Percentiles rank a stretch among this genome's conserved stretches.
Evolutionary conservation across 805 yeast species (phyloP).

Genomic region (Candida nitratophila): DNA sequence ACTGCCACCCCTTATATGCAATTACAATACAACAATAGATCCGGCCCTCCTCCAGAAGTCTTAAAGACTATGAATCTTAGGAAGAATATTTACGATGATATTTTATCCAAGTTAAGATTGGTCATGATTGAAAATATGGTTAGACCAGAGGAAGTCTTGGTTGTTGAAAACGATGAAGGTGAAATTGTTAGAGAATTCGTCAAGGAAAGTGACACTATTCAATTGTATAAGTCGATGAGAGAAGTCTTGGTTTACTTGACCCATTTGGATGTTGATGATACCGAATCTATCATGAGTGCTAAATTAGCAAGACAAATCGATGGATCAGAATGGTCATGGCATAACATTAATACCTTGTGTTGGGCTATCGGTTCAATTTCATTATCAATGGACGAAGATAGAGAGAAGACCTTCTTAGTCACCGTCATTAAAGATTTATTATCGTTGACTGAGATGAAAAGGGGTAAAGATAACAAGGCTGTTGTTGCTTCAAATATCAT

Average conservation of each 20-base stretch:
- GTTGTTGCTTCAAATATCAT: conserved; percentile 99
- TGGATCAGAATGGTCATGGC: conserved; percentile 99
- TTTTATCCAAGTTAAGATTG: conserved; percentile 76
- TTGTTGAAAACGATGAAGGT: conserved; percentile 98
- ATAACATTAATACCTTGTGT: conserved; percentile 90
- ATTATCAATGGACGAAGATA: conserved; percentile 97
- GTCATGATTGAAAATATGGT: conserved; percentile 98
- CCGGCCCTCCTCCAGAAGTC: conserved; percentile 80
- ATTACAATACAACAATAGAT: conserved; percentile 45
- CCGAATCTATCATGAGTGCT: conserved; percentile 88
- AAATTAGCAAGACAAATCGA: conserved; percentile 90
- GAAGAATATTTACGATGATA: conserved; percentile 72
- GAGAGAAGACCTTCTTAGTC: conserved; percentile 91
- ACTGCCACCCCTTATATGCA: conserved; percentile 76
- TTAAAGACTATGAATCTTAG: conserved; percentile 77
- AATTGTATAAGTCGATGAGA: conserved; percentile 89
- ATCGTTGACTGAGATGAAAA: conserved; percentile 88
- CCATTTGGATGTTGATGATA: conserved; percentile 89
- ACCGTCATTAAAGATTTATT: conserved; percentile 88
- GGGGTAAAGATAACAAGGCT: conserved; percentile 97
- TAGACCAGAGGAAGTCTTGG: conserved; percentile 94
- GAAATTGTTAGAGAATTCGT: conserved; percentile 97
- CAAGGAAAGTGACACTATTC: conserved; percentile 94
- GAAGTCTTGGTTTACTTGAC: conserved; percentile 93
- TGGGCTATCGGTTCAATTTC: conserved; percentile 99